Conservation (phyloP, 73 alveolate species). For the Durusdinium trenchii region DNA sequence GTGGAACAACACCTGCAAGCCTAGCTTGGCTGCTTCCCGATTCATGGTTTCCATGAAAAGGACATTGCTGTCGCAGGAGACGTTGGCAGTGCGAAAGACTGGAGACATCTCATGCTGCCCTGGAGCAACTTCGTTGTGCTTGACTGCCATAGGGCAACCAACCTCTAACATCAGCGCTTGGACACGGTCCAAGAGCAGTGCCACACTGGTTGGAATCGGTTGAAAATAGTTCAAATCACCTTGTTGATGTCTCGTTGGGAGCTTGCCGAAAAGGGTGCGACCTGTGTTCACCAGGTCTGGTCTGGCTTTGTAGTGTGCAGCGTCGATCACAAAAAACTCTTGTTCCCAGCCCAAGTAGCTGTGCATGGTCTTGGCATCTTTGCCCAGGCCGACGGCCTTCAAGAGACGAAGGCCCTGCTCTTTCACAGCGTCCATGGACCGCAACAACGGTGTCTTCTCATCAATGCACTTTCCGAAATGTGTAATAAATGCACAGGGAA, state of each 20-base stretch:
- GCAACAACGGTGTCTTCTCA: slow-evolving; percentile 87
- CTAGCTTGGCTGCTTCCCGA: slow-evolving; percentile 78
- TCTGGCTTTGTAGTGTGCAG: slow-evolving; percentile 71
- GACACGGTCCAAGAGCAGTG: slow-evolving; percentile 54
- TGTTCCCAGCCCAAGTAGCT: slow-evolving; percentile 94
- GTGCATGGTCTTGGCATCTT: slow-evolving; percentile 46
- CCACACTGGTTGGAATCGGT: slow-evolving; percentile 66
- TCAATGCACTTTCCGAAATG: slow-evolving; percentile 88
- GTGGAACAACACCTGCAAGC: slow-evolving; percentile 93
- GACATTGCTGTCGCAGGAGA: slow-evolving; percentile 86
- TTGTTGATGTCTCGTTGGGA: slow-evolving; percentile 91
- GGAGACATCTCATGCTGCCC: slow-evolving; percentile 95
- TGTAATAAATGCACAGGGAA: slow-evolving; percentile 87
- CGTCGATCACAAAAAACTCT: slow-evolving; percentile 88
- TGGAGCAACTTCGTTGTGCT: slow-evolving; percentile 95
- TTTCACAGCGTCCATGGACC: slow-evolving; percentile 90
- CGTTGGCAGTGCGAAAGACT: slow-evolving; percentile 74
- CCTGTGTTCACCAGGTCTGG: slow-evolving; percentile 92
- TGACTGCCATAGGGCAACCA: slow-evolving; percentile 93
- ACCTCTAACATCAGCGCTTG: slow-evolving; percentile 86
- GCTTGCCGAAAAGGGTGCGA: slow-evolving; percentile 81
- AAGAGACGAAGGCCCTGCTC: slow-evolving; percentile 67
- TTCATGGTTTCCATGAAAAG: slow-evolving; percentile 94
- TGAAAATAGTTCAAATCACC: slow-evolving; percentile 93
- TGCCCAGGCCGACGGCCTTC: slow-evolving; percentile 82